Evolutionary conservation across 345 rosid species (phyloP).

Genomic region (Cardamine resedifolia): DNA sequence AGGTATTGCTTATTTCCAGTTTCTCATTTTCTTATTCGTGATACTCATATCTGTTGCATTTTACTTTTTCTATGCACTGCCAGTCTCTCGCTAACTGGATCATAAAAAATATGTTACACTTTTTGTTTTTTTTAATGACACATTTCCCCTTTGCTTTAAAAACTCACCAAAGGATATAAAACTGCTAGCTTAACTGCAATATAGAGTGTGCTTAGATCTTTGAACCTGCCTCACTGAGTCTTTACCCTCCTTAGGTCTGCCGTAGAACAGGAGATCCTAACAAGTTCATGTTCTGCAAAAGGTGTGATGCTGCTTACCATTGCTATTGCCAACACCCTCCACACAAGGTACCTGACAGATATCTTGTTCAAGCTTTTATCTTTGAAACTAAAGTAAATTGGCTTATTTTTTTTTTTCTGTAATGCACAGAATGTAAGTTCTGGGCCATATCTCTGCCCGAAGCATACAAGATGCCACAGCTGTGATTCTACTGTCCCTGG

Average conservation of each 20-base stretch:
- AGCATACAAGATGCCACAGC: slow-evolving; percentile 97
- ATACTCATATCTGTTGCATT: slow-evolving; percentile 12
- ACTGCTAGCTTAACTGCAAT: not conserved
- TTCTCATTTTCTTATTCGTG: not conserved
- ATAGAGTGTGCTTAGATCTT: not conserved
- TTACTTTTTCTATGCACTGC: not conserved
- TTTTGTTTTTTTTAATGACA: not conserved
- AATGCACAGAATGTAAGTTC: slow-evolving; percentile 80
- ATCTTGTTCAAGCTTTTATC: slow-evolving; percentile 15
- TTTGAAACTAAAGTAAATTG: slow-evolving; percentile 1
- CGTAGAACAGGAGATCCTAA: slow-evolving; percentile 97
- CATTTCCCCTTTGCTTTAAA: not conserved
- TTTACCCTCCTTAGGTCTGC: slow-evolving; percentile 55
- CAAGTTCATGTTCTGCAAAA: slow-evolving; percentile 93
- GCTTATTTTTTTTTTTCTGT: slow-evolving; percentile 26
- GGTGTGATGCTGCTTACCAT: slow-evolving; percentile 97
- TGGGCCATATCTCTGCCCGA: slow-evolving; percentile 96
- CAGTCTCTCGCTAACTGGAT: not conserved
- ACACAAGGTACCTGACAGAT: slow-evolving; percentile 66
- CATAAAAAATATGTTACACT: not conserved
- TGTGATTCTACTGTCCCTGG: slow-evolving; percentile 96
- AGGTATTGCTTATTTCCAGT: slow-evolving; percentile 48
- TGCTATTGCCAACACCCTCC: slow-evolving; percentile 99
- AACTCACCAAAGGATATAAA: not conserved
- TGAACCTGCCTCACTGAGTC: slow-evolving; percentile 22